These are phyloP conservation scores for Aspergillus leporis DNA, from an alignment of 495 filamentous ascomycete species.

Conservation along the genomic window DNA sequence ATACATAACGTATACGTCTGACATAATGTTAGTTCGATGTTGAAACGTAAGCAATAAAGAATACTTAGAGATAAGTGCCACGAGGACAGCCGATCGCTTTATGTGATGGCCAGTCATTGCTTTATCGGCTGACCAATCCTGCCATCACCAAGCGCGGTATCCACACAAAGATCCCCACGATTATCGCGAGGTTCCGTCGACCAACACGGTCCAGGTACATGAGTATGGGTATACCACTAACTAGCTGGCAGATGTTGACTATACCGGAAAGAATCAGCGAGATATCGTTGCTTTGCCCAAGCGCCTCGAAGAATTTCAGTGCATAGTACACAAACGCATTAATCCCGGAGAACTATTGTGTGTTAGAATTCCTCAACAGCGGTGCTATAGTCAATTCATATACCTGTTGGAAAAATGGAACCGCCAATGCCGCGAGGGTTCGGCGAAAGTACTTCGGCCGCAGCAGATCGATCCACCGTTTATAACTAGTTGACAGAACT, in stretches of 20 bases:
- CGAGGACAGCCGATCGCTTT: slow-evolving; percentile 21
- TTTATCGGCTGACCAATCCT: slow-evolving; percentile 19
- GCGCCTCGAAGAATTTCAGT: slow-evolving; percentile 24
- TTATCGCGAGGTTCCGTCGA: slow-evolving; percentile 22
- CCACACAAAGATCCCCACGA: slow-evolving; percentile 21
- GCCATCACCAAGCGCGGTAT: slow-evolving; percentile 26
- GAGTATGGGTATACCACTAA: slow-evolving; percentile 18
- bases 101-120: slow-evolving; percentile 22
- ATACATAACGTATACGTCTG: slow-evolving; percentile 22
- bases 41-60: neutral
- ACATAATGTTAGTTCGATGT: slow-evolving; percentile 4
- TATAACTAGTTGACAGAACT: slow-evolving; percentile 12
- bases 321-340: slow-evolving; percentile 38
- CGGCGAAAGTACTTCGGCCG: slow-evolving; percentile 18
- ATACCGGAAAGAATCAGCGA: slow-evolving; percentile 30
- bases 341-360: slow-evolving; percentile 28
- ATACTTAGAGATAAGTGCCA: slow-evolving; percentile 20
- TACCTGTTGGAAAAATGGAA: slow-evolving; percentile 26
- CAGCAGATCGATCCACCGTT: slow-evolving; percentile 21
- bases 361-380: neutral
- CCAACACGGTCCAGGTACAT: slow-evolving; percentile 25
- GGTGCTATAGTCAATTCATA: neutral
- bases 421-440: slow-evolving; percentile 19
- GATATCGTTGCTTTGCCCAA: slow-evolving; percentile 25
- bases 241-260: slow-evolving; percentile 27